Evolutionary conservation across 176 grass and related monocot genomes (phyloP).

Genomic region (Areca catechu): DNA sequence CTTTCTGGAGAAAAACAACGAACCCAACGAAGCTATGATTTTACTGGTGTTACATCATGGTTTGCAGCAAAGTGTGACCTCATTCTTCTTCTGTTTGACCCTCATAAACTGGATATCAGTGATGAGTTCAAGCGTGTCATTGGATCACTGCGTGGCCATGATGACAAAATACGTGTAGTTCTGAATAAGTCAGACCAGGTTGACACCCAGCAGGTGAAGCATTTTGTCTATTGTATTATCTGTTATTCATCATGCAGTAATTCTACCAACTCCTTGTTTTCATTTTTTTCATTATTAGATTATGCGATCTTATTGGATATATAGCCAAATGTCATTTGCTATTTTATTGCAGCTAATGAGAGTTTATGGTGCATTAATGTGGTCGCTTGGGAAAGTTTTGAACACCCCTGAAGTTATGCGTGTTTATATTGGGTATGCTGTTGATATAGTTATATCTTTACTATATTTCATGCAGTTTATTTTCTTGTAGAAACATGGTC

Average conservation of each 20-base stretch:
- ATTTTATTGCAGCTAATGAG: slow-evolving; percentile 81
- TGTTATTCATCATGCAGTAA: no score
- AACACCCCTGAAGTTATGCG: slow-evolving; percentile 91
- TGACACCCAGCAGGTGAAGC: slow-evolving; percentile 77
- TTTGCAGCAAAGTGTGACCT: slow-evolving; percentile 91
- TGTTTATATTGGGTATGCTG: slow-evolving; percentile 86
- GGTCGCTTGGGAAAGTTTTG: slow-evolving; percentile 97
- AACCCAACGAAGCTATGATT: slow-evolving; percentile 76
- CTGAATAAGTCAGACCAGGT: slow-evolving; percentile 93
- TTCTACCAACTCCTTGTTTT: no score
- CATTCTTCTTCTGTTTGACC: slow-evolving; percentile 93
- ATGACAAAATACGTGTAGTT: slow-evolving; percentile 95
- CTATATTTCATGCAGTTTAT: background rate
- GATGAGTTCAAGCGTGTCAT: slow-evolving; percentile 91
- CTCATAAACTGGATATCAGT: slow-evolving; percentile 86
- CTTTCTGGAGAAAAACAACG: slow-evolving; percentile 92
- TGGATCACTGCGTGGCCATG: slow-evolving; percentile 69
- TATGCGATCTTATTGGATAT: background rate
- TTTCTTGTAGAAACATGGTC: background rate
- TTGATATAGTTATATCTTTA: background rate
- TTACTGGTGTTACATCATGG: slow-evolving; percentile 84
- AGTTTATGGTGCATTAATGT: slow-evolving; percentile 97
- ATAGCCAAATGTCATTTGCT: background rate
- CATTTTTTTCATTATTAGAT: background rate
- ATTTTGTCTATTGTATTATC: background rate